phyloP scores from a whole-genome alignment of 139 green algal species.

The Ettlia oleoabundans region DNA sequence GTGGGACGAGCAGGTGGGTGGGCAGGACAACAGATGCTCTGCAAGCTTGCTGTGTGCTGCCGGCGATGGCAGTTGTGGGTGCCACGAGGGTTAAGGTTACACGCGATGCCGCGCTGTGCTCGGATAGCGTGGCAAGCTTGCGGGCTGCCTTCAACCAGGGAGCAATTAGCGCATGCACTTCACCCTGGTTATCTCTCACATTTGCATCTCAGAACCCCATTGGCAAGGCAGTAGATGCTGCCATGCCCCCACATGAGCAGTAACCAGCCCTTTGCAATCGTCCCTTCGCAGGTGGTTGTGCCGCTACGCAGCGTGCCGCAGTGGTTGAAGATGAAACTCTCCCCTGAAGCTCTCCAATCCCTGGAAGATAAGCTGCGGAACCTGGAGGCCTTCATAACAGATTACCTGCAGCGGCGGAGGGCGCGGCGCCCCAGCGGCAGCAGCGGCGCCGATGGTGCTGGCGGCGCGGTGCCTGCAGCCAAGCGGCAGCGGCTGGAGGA shows the following conservation, averaged over 20 bases:
- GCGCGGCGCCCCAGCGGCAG: not conserved
- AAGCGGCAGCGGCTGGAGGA: slow-evolving; percentile 80
- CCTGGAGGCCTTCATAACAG: slow-evolving; percentile 67
- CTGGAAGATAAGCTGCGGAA: slow-evolving; percentile 64
- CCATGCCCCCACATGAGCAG: not conserved
- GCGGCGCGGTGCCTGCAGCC: slow-evolving; percentile 36
- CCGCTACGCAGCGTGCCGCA: not conserved
- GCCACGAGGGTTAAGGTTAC: no score
- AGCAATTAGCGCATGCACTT: no score
- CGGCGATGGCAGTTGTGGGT: not conserved
- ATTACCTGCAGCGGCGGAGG: slow-evolving; percentile 43
- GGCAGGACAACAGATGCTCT: not conserved
- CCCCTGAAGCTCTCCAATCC: slow-evolving; percentile 40
- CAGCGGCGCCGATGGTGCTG: not conserved
- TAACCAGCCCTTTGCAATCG: not conserved
- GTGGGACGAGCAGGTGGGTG: slow-evolving; percentile 75
- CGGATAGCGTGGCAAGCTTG: no score
- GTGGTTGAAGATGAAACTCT: slow-evolving; percentile 6
- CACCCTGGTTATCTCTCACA: no score
- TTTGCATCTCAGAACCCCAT: no score
- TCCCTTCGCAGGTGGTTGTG: slow-evolving; percentile 15
- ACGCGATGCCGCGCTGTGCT: no score
- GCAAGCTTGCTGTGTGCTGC: not conserved
- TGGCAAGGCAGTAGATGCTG: not conserved
- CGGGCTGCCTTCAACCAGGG: no score